Conservation (phyloP, 2,329 filamentous ascomycete species). For the Didymella sp. region DNA sequence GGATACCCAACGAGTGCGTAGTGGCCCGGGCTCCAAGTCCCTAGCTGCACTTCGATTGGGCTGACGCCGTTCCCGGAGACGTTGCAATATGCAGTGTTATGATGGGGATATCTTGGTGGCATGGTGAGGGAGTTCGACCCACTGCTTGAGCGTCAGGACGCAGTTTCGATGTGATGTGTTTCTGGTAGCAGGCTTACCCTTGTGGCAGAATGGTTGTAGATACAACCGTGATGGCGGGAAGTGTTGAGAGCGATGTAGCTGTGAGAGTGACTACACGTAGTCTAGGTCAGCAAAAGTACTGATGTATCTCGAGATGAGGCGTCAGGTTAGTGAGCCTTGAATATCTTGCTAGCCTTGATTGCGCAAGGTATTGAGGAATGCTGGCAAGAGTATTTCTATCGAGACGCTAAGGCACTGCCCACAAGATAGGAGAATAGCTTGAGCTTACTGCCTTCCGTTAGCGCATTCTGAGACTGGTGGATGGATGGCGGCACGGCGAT, state of each 20-base stretch:
- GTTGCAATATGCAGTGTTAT: no score
- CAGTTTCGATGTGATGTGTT: no score
- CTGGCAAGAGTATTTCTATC: not conserved
- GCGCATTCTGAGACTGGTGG: not conserved
- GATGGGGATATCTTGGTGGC: not conserved
- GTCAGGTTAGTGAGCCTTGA: not conserved
- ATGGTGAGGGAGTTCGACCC: not conserved
- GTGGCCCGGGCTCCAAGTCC: no score
- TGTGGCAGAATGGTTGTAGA: not conserved
- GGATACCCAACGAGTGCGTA: no score
- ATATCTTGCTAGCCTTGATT: no score
- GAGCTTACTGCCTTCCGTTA: not conserved
- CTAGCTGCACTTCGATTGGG: no score
- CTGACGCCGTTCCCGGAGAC: no score
- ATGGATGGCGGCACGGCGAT: no score
- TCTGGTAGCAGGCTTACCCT: not conserved
- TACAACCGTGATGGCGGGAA: not conserved
- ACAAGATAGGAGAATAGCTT: no score
- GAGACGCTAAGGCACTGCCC: no score
- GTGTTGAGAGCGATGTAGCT: not conserved
- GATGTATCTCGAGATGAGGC: not conserved
- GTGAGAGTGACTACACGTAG: not conserved
- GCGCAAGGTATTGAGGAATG: no score
- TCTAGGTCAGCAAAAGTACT: not conserved
- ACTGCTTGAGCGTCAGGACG: not conserved